Evolutionary conservation across 176 grass and related monocot species (phyloP), one percentile per base, ranked within the genome.

Genomic region (Paspalum notatum): DNA sequence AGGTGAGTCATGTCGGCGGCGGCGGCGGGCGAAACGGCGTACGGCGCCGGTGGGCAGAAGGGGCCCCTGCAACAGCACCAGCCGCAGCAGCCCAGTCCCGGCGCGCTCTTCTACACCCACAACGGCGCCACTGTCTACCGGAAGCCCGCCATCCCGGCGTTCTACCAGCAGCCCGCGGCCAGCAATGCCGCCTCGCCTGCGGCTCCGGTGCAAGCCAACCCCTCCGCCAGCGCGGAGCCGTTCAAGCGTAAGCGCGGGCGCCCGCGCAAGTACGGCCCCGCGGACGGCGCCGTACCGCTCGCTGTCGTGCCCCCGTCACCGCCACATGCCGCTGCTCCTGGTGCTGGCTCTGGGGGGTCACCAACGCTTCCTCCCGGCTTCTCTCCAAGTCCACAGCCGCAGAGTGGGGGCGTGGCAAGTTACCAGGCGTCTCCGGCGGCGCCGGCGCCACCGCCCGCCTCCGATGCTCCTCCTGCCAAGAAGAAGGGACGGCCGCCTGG

Each of bases 171-270:
- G 41, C 58, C 67, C 4, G 76, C 50, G 14, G 56, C 32, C 38
- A 53, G 54, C 60, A 66, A 82, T 71, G 82, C 78, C 38, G 18
- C 25, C 27, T 8, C 58, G 39, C 47, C 54, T 4, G 56, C 52
- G 54, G 61, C 26, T 62, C 59, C 71, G 37, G 32, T 13, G 46
- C 17, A 8, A 7, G 26, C 26, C 32, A 59, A 14, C 8, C 64
- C 26, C 62, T 3, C 16, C 52, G n/a, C 14, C 64, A 44, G 50
- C 32, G 25, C 63, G 24, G 87, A 85, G 21, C 62, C 64, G 16
- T 12, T 71, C 55, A 93, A 88, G 83, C 82, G 82, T 74, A 88
- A 83, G 85, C 85, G 87, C 41, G 91, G 91, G 26, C 84, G 85
- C 38, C 91, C 88, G 42, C 82, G 91, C 67, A 93, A 90, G 82